Percentiles rank a stretch among this genome's conserved stretches.
Conservation (phyloP, 2,329 filamentous ascomycete genomes). For the Penicillium sp. region DNA sequence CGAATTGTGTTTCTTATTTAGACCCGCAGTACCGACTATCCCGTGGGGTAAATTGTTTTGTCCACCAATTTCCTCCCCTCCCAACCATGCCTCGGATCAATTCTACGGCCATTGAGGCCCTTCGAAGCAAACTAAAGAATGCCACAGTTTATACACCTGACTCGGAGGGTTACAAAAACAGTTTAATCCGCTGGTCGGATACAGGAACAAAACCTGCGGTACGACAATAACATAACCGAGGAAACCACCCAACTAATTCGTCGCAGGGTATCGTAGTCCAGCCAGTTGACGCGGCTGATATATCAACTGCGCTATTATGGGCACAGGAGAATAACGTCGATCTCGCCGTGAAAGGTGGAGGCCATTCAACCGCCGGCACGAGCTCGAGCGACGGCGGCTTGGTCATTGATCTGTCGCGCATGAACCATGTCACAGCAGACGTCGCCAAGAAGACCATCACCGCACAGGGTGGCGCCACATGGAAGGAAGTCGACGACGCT, state of each 20-base stretch:
- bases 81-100: conserved; percentile 8
- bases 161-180: conserved; percentile 23
- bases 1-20: too few relatives aligned
- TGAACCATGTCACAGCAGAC: conserved; percentile 53
- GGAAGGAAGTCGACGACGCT: conserved; percentile 55
- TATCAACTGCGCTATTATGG: conserved; percentile 46
- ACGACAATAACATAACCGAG: neutral
- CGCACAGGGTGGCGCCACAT: conserved; percentile 53
- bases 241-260: neutral
- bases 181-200: conserved; percentile 31
- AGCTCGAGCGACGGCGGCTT: conserved; percentile 55
- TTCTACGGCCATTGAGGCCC: conserved; percentile 5
- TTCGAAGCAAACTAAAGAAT: conserved; percentile 10
- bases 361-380: conserved; percentile 52
- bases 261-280: conserved; percentile 46
- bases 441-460: conserved; percentile 44
- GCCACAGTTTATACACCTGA: conserved; percentile 21
- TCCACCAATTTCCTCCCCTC: neutral
- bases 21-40: too few relatives aligned
- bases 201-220: conserved; percentile 32
- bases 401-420: conserved; percentile 54
- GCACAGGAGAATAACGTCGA: conserved; percentile 36
- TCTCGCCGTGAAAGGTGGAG: conserved; percentile 31
- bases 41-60: conserved; percentile 1
- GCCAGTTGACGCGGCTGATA: conserved; percentile 42